Evolutionary conservation across 2,329 filamentous ascomycete genomes (phyloP).

Genomic region (Kalmusia sp.): DNA sequence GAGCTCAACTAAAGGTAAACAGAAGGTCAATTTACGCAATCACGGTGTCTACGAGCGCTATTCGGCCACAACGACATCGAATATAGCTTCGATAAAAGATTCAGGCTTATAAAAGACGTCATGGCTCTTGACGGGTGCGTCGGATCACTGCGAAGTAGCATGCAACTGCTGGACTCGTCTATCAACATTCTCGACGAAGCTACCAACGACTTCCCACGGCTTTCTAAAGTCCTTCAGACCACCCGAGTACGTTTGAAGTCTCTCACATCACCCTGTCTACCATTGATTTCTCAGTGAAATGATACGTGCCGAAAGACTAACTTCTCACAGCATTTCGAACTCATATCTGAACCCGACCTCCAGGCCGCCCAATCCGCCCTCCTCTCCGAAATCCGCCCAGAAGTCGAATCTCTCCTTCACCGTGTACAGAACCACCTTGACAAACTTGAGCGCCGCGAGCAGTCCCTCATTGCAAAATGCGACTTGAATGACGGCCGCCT

Average conservation of each 20-base stretch:
- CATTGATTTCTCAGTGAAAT: no score
- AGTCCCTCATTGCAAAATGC: conserved; percentile 80
- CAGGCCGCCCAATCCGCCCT: conserved; percentile 83
- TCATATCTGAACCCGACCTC: conserved; percentile 84
- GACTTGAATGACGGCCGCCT: conserved; percentile 82
- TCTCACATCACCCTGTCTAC: not conserved
- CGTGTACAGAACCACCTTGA: conserved; percentile 85
- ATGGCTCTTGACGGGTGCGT: conserved; percentile 65
- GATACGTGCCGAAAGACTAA: no score
- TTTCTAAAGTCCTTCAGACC: conserved; percentile 68
- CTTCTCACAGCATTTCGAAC: conserved; percentile 78
- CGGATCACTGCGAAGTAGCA: conserved; percentile 65
- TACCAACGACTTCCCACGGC: conserved; percentile 68
- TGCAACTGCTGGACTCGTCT: conserved; percentile 67
- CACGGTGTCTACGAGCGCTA: not conserved
- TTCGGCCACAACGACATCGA: not conserved
- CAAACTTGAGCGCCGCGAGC: conserved; percentile 81
- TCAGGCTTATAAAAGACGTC: conserved; percentile 31
- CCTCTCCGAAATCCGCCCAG: conserved; percentile 88
- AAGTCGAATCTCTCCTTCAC: conserved; percentile 77
- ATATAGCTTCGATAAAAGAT: not conserved
- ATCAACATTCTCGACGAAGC: conserved; percentile 68
- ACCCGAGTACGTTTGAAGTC: conserved; percentile 58
- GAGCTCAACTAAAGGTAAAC: conserved; percentile 6
- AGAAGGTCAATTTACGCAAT: conserved; percentile 8